Conservation (phyloP, 768 basidiomycete species). For the Tulasnella sp. region DNA sequence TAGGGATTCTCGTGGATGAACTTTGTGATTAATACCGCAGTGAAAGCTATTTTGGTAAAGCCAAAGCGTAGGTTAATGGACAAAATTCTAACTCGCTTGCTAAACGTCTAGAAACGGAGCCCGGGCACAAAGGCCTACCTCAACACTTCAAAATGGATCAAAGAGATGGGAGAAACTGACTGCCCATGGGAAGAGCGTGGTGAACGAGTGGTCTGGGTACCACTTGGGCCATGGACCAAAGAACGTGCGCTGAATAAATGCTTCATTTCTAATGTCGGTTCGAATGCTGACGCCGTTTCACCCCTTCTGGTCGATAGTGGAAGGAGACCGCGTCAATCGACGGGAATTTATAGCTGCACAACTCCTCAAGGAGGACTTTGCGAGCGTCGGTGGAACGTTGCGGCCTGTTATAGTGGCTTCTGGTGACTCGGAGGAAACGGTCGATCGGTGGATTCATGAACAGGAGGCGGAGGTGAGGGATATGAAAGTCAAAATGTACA, state of each 20-base stretch:
- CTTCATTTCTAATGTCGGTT: background rate
- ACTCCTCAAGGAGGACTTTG: background rate
- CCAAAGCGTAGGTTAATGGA: too few species aligned
- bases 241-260: background rate
- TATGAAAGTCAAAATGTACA: too few species aligned
- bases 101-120: background rate
- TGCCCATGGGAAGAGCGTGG: background rate
- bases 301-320: background rate
- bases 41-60: background rate
- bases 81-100: too few species aligned
- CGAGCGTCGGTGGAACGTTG: background rate
- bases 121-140: background rate
- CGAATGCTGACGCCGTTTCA: too few species aligned
- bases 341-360: background rate
- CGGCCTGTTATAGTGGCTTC: background rate
- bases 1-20: slow-evolving; percentile 7
- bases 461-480: background rate
- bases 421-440: slow-evolving; percentile 8
- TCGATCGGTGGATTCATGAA: background rate
- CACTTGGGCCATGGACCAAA: background rate
- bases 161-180: background rate
- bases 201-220: background rate
- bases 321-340: background rate
- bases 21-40: background rate
- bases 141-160: background rate